These are phyloP conservation scores for Dioszegia crocea DNA, from an alignment of 768 basidiomycete species.

Conservation along the genomic window DNA sequence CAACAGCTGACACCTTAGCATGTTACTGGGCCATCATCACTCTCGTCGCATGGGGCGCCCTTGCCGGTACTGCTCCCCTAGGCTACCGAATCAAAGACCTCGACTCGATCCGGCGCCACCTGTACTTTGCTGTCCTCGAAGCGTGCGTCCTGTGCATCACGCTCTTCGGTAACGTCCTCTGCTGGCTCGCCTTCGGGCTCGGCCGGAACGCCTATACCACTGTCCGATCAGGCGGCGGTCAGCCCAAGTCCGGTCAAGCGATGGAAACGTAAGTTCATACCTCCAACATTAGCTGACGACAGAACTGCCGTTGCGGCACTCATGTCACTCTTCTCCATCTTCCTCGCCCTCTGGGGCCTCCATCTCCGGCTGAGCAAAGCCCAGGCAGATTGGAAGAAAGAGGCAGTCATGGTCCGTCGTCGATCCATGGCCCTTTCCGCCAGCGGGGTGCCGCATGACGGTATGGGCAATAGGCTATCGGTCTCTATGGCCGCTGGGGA, in stretches of 20 bases:
- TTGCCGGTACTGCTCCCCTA: slow-evolving; percentile 30
- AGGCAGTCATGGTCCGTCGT: slow-evolving; percentile 41
- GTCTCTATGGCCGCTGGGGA: not conserved
- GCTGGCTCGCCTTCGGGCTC: slow-evolving; percentile 46
- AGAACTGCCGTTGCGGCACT: slow-evolving; percentile 39
- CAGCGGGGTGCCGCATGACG: slow-evolving; percentile 2
- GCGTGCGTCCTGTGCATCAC: slow-evolving; percentile 43
- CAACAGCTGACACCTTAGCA: slow-evolving; percentile 18
- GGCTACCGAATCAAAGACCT: slow-evolving; percentile 44
- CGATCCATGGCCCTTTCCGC: slow-evolving; percentile 31
- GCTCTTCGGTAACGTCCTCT: slow-evolving; percentile 45
- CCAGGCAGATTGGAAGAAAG: slow-evolving; percentile 33
- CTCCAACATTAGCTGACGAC: not conserved
- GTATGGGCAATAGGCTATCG: slow-evolving; percentile 5
- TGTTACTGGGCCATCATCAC: slow-evolving; percentile 49
- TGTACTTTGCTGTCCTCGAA: slow-evolving; percentile 45
- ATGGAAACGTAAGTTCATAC: slow-evolving; percentile 45
- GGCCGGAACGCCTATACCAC: slow-evolving; percentile 30
- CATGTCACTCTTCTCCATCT: slow-evolving; percentile 37
- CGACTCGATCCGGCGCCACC: slow-evolving; percentile 43
- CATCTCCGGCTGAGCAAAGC: slow-evolving; percentile 36
- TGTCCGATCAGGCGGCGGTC: slow-evolving; percentile 26
- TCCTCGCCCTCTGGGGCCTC: slow-evolving; percentile 37
- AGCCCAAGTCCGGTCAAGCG: slow-evolving; percentile 37
- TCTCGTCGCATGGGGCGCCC: slow-evolving; percentile 37